These are phyloP conservation scores for Gigaspora rosea DNA, from an alignment of 192 early-diverging fungal genomes.

Conservation along the genomic window DNA sequence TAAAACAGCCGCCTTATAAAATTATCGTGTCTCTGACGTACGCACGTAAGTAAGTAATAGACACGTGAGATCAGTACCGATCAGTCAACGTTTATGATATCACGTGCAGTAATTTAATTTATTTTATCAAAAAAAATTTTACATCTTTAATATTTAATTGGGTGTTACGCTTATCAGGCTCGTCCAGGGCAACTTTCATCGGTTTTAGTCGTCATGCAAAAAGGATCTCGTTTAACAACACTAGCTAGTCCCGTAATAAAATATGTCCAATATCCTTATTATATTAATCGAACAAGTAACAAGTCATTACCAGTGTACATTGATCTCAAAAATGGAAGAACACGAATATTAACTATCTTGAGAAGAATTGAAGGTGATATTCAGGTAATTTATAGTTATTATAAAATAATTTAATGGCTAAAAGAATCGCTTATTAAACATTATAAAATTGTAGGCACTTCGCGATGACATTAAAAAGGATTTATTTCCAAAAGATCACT, in stretches of 20 bases:
- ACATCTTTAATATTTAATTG: no score
- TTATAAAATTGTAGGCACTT: conserved; percentile 15
- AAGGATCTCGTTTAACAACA: no score
- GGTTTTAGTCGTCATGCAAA: no score
- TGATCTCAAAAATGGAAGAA: conserved; percentile 66
- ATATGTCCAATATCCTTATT: conserved; percentile 50
- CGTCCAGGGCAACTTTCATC: no score
- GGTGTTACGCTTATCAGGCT: no score
- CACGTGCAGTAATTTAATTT: no score
- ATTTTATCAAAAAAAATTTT: no score
- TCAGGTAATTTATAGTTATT: conserved; percentile 40
- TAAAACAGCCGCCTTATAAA: no score
- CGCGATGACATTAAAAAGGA: conserved; percentile 16
- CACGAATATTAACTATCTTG: conserved; percentile 63
- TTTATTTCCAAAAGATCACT: conserved; percentile 6
- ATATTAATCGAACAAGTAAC: conserved; percentile 62
- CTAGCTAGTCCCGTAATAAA: background rate
- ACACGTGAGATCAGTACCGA: no score
- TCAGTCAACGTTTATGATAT: no score
- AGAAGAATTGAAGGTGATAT: conserved; percentile 73
- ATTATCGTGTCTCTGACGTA: no score
- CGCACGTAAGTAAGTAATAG: no score
- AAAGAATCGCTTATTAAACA: conserved; percentile 30
- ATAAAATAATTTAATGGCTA: conserved; percentile 21
- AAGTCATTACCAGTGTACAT: conserved; percentile 70